These are phyloP conservation scores for Fusarium sp. DNA, from an alignment of 2,329 filamentous ascomycete species.

Conservation along the genomic window DNA sequence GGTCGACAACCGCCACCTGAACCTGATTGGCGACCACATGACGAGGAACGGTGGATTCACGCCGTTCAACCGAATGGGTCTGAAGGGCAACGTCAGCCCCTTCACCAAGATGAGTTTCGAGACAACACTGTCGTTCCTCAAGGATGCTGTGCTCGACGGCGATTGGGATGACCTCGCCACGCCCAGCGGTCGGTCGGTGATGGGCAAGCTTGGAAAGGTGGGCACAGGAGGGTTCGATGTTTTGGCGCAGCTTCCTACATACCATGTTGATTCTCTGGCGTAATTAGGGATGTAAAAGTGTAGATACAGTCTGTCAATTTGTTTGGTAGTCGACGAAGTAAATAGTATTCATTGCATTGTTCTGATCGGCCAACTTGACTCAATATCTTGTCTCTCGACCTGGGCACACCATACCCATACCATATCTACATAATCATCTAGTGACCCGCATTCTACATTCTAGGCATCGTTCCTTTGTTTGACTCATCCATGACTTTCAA, in stretches of 20 bases:
- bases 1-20: constrained; percentile 91
- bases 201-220: constrained; percentile 80
- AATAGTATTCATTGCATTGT: constrained; percentile 5
- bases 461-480: not conserved
- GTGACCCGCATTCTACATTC: not conserved
- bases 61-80: constrained; percentile 89
- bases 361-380: not conserved
- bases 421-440: not conserved
- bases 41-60: constrained; percentile 90
- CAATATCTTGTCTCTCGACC: not conserved
- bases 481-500: not conserved
- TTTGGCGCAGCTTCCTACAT: constrained; percentile 66
- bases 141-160: constrained; percentile 87
- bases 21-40: constrained; percentile 97
- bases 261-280: constrained; percentile 51
- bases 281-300: constrained; percentile 37
- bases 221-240: constrained; percentile 95
- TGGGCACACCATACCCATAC: not conserved
- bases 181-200: constrained; percentile 86
- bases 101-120: constrained; percentile 99
- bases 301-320: constrained; percentile 31
- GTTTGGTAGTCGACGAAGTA: constrained; percentile 16
- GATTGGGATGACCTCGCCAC: constrained; percentile 89
- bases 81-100: constrained; percentile 83
- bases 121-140: constrained; percentile 92